Evolutionary conservation across 345 rosid species (phyloP).

Genomic region (Physaria fendleri): DNA sequence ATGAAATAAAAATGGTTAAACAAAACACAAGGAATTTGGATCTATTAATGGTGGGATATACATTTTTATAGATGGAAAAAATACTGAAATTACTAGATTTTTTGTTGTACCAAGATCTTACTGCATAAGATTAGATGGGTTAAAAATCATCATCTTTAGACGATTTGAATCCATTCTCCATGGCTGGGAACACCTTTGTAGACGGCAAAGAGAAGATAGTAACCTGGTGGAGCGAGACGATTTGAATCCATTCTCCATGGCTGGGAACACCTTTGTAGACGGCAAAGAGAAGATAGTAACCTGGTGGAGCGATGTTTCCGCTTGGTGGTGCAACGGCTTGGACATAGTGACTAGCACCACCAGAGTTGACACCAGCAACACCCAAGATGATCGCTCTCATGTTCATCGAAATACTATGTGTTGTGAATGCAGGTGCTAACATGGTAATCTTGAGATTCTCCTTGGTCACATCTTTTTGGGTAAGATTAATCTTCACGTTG

Average conservation of each 20-base stretch:
- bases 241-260: constrained; percentile 41
- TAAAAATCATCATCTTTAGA: constrained; percentile 14
- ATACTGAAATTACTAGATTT: not conserved
- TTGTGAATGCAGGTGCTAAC: constrained; percentile 62
- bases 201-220: constrained; percentile 46
- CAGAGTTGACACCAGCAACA: constrained; percentile 11
- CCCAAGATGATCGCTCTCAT: constrained; percentile 45
- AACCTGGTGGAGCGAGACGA: constrained; percentile 63
- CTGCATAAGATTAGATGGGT: not conserved
- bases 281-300: constrained; percentile 49
- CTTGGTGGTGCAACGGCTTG: constrained; percentile 32
- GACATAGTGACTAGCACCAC: constrained; percentile 7
- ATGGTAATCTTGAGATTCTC: constrained; percentile 35
- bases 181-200: constrained; percentile 48
- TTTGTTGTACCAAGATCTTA: constrained; percentile 9
- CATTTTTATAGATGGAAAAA: not conserved
- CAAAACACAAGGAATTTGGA: not conserved
- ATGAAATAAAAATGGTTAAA: not conserved
- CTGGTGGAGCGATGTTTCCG: constrained; percentile 47
- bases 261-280: constrained; percentile 53
- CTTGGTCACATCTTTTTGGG: not conserved
- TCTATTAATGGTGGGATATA: constrained; percentile 9
- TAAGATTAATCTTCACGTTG: constrained; percentile 17
- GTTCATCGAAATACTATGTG: constrained; percentile 67
- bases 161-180: constrained; percentile 49